Base-by-base conservation (phyloP, 2,329 filamentous ascomycete genomes). In the Diaporthe citriasiana region DNA sequence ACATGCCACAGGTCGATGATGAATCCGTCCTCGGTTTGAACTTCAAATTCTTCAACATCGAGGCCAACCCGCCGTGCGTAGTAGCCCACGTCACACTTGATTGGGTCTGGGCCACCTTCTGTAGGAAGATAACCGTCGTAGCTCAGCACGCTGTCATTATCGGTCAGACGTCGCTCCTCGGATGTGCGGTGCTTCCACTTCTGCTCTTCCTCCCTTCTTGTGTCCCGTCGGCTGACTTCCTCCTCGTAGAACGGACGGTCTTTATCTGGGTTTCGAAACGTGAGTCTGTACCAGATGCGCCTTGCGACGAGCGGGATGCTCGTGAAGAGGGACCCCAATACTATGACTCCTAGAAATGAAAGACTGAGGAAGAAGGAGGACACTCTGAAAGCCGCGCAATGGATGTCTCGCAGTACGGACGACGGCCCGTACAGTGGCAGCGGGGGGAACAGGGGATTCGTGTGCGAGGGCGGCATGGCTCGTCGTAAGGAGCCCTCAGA, bases 1-100 rank as follows among this genome's bases (percentile, higher is more conserved):
- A 98, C 88, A 81, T 98, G 96, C 92, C 94, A 97, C 1, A 98
- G 87, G 30, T 93, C 91, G 76, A 98, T 93, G 59, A 98, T 90
- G 80, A 98, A 98, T 0, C 95, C 95, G 79, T 98, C 96, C 81
- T 98, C 95, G 0, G 96, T 98, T 82, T 97, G 93, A 0, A 98
- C 95, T 66, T 94, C 88, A 79, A 95, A 94, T 13, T 89, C 89
- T 80, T 98, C 95, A 33, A 95, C 90, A 75, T 98, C 95, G 0
- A 98, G 88, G 0, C 96, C 96, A 19, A 98, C 95, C 17, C 95
- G 88, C 27, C 94, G 89, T 1, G 96, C 95, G 80, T 98, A 98
- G 81, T 98, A 97, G 3, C 89, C 89, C 27, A 95, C 90, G 78
- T 98, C 93, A 79, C 93, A 94, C 10, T 94, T 83, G 10, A 98